Evolutionary conservation across 441 rosid genomes (phyloP), one percentile per base, ranked within the genome.

Genomic region (Populus hybrid): DNA sequence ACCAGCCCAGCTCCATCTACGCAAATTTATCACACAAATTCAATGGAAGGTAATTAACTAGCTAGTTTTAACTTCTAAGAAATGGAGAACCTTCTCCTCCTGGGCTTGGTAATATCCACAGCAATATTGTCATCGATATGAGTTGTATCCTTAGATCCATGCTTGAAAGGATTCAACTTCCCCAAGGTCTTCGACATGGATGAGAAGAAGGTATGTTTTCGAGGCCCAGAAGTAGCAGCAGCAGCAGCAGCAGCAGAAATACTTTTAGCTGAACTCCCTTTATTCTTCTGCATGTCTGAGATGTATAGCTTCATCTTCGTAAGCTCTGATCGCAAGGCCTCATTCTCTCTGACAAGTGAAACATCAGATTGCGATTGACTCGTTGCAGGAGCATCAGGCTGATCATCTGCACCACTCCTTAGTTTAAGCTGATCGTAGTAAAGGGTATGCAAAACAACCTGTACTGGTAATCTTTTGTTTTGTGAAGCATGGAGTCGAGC

Each of bases 121-220:
- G 8, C 23, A n/a, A 2, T 7, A n/a, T n/a, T n/a, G 9, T 59
- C 64, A 59, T 59, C 64, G 3, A 59, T 59, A n/a, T 59, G 64
- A 59, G 23, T 2, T 30, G 98, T 93, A 81, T 93, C 98, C 80
- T 92, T 93, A 19, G 98, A 87, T 1, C 95, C 98, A 34, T 87
- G 82, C 71, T 73, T 85, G 81, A 95, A 95, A 11, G 98, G 98
- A 76, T 95, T 95, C 81, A 93, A 77, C 86, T 91, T 95, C 16
- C 94, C 93, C 21, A 93, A 81, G 3, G 85, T 91, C 89, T 89
- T 95, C 61, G 98, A 91, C 89, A 95, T 86, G 10, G 98, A 90
- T 0, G 98, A 89, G 86, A 95, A 92, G 79, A 95, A 89, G 2
- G 85, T 83, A 11, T 71, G 76, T 81, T 88, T 90, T 74, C 66